Base-by-base conservation (phyloP, 257 asterid genomes). In the Ilex asprella region DNA sequence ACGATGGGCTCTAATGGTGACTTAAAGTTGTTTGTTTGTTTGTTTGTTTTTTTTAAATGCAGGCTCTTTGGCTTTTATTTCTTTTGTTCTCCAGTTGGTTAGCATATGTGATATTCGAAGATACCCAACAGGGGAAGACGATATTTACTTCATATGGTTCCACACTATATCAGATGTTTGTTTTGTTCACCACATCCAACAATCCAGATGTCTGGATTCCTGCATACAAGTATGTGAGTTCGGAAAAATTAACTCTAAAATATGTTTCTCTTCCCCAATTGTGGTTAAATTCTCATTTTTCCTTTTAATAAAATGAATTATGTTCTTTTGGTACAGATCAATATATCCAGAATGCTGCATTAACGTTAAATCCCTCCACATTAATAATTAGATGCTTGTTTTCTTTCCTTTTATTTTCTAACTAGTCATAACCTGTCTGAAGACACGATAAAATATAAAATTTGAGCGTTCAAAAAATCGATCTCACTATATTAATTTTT, bases 151-250 rank as follows among this genome's bases (percentile, higher is more conserved):
- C 99, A 27, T 89, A 78, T 60, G 87, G 94, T 35, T 54, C 54
- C 35, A 93, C 99, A 41, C 55, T 87, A 70, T 87, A 87, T 79
- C 86, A 89, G 64, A 89, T 93, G 99, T 89, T 93, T 72, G 72
- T 93, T 71, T 76, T 93, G 64, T 93, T 89, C 76, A 93, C 99
- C 53, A 93, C 99, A 62, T 93, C 99, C 72, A 93, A 93, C 85
- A 93, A 87, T 66, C 99, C 99, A 53, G 99, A 89, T 79, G 96
- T 85, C 66, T 93, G 99, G 99, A 87, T 89, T 79, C 99, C 99
- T 12, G 99, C 99, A 54, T 93, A 93, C 87, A 93, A 87, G 99
- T 92, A 77, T 75, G 86, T 49, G 14, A 12, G 16, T 7, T 49
- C 13, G 9, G 54, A 49, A 49, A 49, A 11, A 49, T 3, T 49